Conservation (phyloP, 345 rosid species). For the Trapa bicornis region DNA sequence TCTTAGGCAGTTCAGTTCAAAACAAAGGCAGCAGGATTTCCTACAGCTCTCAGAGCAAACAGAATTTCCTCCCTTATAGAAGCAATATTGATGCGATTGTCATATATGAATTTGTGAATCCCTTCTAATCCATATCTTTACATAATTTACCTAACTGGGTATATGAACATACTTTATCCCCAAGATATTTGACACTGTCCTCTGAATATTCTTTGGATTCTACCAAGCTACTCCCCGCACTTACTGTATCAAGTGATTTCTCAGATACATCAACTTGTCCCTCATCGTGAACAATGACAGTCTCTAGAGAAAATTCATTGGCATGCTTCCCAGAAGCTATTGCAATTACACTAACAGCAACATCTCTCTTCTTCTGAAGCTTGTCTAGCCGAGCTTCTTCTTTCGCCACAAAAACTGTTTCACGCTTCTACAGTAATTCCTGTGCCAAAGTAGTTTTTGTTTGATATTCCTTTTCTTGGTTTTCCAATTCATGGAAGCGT, state of each 20-base stretch:
- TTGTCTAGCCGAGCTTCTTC: constrained; percentile 59
- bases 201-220: constrained; percentile 34
- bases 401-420: constrained; percentile 73
- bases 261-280: constrained; percentile 27
- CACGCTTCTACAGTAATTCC: constrained; percentile 54
- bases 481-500: constrained; percentile 93
- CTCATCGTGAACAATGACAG: constrained; percentile 23
- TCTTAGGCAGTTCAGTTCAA: constrained; percentile 48
- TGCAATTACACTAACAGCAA: constrained; percentile 55
- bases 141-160: constrained; percentile 72
- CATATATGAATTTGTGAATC: constrained; percentile 87
- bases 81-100: constrained; percentile 93
- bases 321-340: constrained; percentile 51
- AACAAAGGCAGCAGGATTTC: constrained; percentile 61
- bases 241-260: constrained; percentile 25
- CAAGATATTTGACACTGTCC: constrained; percentile 21
- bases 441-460: constrained; percentile 63
- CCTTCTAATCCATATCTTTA: constrained; percentile 71
- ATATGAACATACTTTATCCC: constrained; percentile 40
- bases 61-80: constrained; percentile 84
- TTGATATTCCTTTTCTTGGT: constrained; percentile 71
- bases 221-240: constrained; percentile 38
- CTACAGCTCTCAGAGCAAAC: constrained; percentile 62
- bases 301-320: constrained; percentile 26
- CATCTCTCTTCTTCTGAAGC: constrained; percentile 87